Percentiles rank a stretch among this genome's conserved stretches.
These are phyloP conservation scores for Ustilago bromivora DNA, from an alignment of 1,284 basidiomycete species.

Conservation along the genomic window DNA sequence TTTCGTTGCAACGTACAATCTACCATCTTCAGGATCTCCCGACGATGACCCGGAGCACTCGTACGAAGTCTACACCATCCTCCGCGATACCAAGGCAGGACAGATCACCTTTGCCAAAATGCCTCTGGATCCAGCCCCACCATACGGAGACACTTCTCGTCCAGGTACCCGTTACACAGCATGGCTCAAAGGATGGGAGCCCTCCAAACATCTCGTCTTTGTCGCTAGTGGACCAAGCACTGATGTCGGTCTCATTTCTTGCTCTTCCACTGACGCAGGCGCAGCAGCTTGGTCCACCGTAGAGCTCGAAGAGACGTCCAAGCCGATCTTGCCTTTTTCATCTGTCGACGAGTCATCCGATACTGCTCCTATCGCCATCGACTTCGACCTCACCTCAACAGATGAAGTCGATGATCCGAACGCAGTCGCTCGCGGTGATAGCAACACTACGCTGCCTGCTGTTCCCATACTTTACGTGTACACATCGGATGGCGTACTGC, in stretches of 20 bases:
- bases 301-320: conserved; percentile 80
- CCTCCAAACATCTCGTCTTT: conserved; percentile 76
- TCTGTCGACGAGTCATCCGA: conserved; percentile 78
- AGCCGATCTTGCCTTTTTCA: conserved; percentile 76
- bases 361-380: conserved; percentile 78
- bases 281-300: conserved; percentile 77
- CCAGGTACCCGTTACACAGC: conserved; percentile 75
- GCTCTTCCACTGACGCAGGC: conserved; percentile 60
- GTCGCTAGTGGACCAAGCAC: conserved; percentile 80
- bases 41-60: conserved; percentile 70
- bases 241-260: conserved; percentile 80
- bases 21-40: conserved; percentile 36
- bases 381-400: conserved; percentile 77
- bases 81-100: conserved; percentile 76
- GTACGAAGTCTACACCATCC: conserved; percentile 76
- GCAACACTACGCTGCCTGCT: conserved; percentile 71
- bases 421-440: conserved; percentile 72
- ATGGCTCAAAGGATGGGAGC: conserved; percentile 77
- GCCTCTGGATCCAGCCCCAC: conserved; percentile 73
- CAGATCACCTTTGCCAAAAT: conserved; percentile 73
- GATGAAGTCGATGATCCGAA: conserved; percentile 74
- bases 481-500: conserved; percentile 82
- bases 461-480: conserved; percentile 80
- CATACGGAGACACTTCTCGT: conserved; percentile 74
- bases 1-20: conserved; percentile 78